Percentiles rank a stretch among this genome's conserved stretches.
These are phyloP conservation scores for Neoarthrinium moseri DNA, from an alignment of 2,329 filamentous ascomycete species.

Conservation along the genomic window DNA sequence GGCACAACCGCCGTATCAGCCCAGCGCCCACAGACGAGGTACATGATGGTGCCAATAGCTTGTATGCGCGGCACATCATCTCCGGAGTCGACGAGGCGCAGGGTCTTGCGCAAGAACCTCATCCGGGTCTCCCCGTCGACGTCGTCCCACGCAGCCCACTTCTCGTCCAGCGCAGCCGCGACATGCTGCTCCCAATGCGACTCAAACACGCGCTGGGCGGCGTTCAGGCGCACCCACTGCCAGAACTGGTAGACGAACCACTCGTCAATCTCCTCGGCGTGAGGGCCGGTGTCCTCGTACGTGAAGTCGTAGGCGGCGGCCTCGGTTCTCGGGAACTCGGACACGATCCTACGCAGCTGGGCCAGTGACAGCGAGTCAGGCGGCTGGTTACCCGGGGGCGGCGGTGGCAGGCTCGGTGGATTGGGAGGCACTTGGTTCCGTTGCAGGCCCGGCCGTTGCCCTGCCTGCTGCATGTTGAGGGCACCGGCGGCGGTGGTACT, in stretches of 20 bases:
- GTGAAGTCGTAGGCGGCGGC: constrained; percentile 81
- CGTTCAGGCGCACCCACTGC: constrained; percentile 76
- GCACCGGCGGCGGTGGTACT: constrained; percentile 7
- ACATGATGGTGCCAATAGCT: constrained; percentile 56
- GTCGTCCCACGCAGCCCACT: constrained; percentile 71
- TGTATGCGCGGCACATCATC: constrained; percentile 50
- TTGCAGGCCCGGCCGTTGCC: constrained; percentile 28
- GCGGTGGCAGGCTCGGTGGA: constrained; percentile 25
- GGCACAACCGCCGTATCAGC: constrained; percentile 58
- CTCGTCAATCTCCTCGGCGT: constrained; percentile 90
- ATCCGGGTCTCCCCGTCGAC: constrained; percentile 54
- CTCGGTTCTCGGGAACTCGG: constrained; percentile 69
- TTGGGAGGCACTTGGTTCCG: constrained; percentile 27
- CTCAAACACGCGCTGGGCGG: constrained; percentile 75
- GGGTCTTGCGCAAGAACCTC: constrained; percentile 56
- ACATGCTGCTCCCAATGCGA: constrained; percentile 66
- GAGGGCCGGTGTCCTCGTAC: constrained; percentile 69
- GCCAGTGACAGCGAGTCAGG: constrained; percentile 73
- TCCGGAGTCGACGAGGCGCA: constrained; percentile 42
- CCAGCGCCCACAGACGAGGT: constrained; percentile 70
- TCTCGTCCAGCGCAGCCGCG: constrained; percentile 34
- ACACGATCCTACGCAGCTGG: constrained; percentile 71
- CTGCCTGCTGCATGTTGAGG: too few relatives aligned
- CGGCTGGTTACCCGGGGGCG: constrained; percentile 31
- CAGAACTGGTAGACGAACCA: constrained; percentile 94